Base-by-base conservation (phyloP, 2,329 filamentous ascomycete genomes). In the Botrytis pseudocinerea region DNA sequence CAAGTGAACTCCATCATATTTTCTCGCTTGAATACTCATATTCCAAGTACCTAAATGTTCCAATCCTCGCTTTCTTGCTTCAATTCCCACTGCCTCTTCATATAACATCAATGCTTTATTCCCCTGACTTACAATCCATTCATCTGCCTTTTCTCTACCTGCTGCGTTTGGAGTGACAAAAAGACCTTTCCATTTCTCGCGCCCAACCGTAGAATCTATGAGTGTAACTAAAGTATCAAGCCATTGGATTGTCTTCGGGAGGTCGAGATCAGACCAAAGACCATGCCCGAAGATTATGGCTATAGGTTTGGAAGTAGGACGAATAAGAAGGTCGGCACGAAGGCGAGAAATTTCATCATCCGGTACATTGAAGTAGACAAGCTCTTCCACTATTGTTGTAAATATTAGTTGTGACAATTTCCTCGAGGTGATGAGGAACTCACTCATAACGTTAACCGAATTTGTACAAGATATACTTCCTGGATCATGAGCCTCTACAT, bases 31-130 rank as follows among this genome's bases (percentile, higher is more conserved):
- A 71, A 85, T 83, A 74, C 83, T 85, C 83, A 85, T 85, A 75
- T 85, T 86, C 84, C 84, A 86, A 46, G 85, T 86, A 16, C 85
- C 85, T 54, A 86, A 77, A 77, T 85, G 82, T 73, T 85, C 84
- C 32, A 86, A 78, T 1, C 83, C 81, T 64, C 80, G 80, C 74
- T 79, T 81, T 59, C 10, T n/a, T 8, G 72, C 77, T 48, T 76
- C 76, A 46, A 76, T 73, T 9, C 72, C 73, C 8, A 70, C 77
- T 74, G 35, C 79, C 74, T 84, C 82, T 78, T 86, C 84, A 75
- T 85, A 86, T 7, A 82, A 74, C 76, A 84, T 82, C 51, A 86
- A 77, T 12, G 84, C 84, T 77, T 86, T 85, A 75, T 86, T 85
- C 4, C 85, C 85, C 74, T 86, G 84, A 18, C 79, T 82, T 25